Percentiles rank a stretch among this genome's conserved stretches.
Evolutionary conservation across 23 red algal genomes (phyloP).

Genomic region (Gracilaria caudata): DNA sequence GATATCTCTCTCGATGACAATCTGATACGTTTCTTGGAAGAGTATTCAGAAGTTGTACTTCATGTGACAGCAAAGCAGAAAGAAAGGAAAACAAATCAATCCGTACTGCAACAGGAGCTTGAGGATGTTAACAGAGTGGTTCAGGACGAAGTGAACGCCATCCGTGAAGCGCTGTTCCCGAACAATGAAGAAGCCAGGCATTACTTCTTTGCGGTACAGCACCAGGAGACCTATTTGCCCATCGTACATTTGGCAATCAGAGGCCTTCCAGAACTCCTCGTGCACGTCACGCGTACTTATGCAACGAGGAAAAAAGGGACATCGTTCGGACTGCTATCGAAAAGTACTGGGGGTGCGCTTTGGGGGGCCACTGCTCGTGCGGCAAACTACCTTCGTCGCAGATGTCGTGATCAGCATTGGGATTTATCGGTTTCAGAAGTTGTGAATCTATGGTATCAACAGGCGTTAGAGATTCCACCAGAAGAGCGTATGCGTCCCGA

Average conservation of each 20-base stretch:
- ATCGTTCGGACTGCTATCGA: conserved; percentile 14
- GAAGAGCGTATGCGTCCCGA: conserved; percentile 17
- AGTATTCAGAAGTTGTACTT: conserved; percentile 17
- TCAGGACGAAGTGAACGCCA: conserved; percentile 8
- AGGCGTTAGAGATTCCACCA: conserved; percentile 27
- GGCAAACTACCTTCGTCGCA: conserved; percentile 20
- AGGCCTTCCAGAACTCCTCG: conserved; percentile 42
- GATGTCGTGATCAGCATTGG: conserved; percentile 27
- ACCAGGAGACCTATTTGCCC: conserved; percentile 41
- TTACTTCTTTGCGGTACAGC: conserved; percentile 5
- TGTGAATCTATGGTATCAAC: conserved; percentile 33
- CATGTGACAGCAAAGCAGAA: conserved; percentile 18
- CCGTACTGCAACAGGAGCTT: conserved; percentile 6
- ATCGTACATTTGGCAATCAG: conserved; percentile 38
- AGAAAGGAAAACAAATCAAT: conserved; percentile 19
- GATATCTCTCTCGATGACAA: conserved; percentile 9
- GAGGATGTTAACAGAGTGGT: conserved; percentile 28
- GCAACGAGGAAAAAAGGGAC: conserved; percentile 39
- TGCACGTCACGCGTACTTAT: conserved; percentile 47
- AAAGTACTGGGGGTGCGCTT: not conserved
- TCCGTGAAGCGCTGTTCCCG: conserved; percentile 1
- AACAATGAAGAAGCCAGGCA: conserved; percentile 9
- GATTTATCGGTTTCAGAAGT: conserved; percentile 32
- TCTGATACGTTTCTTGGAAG: conserved; percentile 1
- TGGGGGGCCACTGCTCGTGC: conserved; percentile 21